phyloP scores from a whole-genome alignment of 2,329 filamentous ascomycete species.

The Sclerotinia trifoliorum region DNA sequence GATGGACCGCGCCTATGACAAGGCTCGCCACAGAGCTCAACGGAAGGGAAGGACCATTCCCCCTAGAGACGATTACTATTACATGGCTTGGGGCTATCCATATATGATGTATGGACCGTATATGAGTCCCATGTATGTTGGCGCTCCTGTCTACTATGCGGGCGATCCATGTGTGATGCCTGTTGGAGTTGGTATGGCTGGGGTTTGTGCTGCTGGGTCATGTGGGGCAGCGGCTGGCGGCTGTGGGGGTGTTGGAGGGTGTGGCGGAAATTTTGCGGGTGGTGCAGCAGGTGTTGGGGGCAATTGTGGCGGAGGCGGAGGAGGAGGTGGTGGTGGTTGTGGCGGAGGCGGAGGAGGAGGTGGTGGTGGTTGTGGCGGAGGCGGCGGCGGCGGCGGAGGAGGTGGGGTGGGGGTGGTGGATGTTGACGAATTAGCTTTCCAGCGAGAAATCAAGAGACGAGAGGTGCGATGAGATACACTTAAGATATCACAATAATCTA shows the following conservation, averaged over 20 bases:
- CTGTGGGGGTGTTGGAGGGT: conserved; percentile 42
- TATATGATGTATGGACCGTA: conserved; percentile 52
- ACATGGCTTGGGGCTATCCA: conserved; percentile 47
- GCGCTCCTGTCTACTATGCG: conserved; percentile 46
- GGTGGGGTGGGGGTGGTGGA: neutral
- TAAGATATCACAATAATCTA: neutral
- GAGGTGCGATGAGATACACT: neutral
- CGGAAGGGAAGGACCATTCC: conserved; percentile 51
- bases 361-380: neutral
- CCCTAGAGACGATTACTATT: conserved; percentile 49
- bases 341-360: neutral
- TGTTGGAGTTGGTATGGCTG: conserved; percentile 42
- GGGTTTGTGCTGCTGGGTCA: conserved; percentile 48
- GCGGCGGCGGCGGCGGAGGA: neutral
- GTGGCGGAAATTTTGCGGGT: conserved; percentile 19
- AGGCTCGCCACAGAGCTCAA: conserved; percentile 50
- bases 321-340: neutral
- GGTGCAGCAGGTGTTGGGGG: conserved; percentile 8
- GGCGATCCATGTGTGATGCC: conserved; percentile 44
- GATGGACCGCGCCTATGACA: conserved; percentile 57
- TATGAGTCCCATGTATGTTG: conserved; percentile 44
- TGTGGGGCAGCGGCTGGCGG: conserved; percentile 47
- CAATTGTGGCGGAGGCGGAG: neutral
- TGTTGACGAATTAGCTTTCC: neutral
- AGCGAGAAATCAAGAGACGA: neutral